A percentile compares a stretch with the other conserved stretches of the same genome.
phyloP scores from a whole-genome alignment of 176 grass and related monocot genomes.

The Puccinellia tenuiflora region DNA sequence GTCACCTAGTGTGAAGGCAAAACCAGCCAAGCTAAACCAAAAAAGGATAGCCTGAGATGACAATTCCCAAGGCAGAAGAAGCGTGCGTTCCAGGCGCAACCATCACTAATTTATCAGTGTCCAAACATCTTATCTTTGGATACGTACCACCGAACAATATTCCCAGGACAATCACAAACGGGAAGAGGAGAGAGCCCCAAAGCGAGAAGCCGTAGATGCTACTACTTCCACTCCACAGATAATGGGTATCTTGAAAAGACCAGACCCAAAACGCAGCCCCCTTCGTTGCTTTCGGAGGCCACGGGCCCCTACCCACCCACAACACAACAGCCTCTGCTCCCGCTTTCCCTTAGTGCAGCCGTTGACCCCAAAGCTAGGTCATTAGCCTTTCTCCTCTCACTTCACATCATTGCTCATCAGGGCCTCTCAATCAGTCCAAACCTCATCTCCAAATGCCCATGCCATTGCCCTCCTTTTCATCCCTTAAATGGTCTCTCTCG shows the following conservation, averaged over 20 bases:
- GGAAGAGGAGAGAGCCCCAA: neutral
- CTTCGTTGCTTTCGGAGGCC: constrained; percentile 36
- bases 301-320: constrained; percentile 21
- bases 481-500: constrained; percentile 26
- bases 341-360: constrained; percentile 13
- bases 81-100: constrained; percentile 15
- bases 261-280: constrained; percentile 30
- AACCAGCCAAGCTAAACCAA: neutral
- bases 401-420: constrained; percentile 12
- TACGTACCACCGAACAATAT: constrained; percentile 29
- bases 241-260: constrained; percentile 39
- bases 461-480: constrained; percentile 17
- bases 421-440: neutral
- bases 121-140: constrained; percentile 27
- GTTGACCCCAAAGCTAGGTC: constrained; percentile 12
- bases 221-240: neutral
- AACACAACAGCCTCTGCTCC: neutral
- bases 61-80: constrained; percentile 13
- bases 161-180: constrained; percentile 27
- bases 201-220: constrained; percentile 11
- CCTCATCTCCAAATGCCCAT: constrained; percentile 6
- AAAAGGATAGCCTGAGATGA: constrained; percentile 12
- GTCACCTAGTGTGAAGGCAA: neutral
- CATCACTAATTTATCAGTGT: constrained; percentile 36
- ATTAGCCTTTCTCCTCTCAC: neutral